phyloP scores from a whole-genome alignment of 805 yeast genomes.

The Saccharomycopsis fodiens region DNA sequence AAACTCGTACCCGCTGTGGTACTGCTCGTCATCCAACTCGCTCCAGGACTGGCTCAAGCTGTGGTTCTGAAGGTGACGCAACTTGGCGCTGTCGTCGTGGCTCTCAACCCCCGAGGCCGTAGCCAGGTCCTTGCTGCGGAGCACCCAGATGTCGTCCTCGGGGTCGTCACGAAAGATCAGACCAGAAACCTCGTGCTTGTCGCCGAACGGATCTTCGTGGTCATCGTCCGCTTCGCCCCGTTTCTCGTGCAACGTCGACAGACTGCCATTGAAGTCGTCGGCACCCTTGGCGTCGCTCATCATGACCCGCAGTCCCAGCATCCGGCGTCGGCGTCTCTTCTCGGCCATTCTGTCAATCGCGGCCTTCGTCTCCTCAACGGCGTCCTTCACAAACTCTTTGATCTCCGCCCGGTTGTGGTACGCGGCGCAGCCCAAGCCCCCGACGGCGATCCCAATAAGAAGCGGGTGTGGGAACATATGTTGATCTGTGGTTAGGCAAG shows the following conservation, averaged over 20 bases:
- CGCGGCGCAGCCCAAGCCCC: constrained; percentile 24
- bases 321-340: constrained; percentile 18
- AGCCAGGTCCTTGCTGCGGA: neutral
- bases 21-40: constrained; percentile 4
- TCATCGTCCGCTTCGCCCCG: neutral
- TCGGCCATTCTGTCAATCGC: constrained; percentile 16
- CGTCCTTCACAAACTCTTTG: constrained; percentile 24
- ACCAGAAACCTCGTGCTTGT: neutral
- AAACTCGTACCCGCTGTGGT: neutral
- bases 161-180: constrained; percentile 6
- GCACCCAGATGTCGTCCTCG: constrained; percentile 2
- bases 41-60: constrained; percentile 7
- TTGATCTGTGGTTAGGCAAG: too few species aligned
- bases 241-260: neutral
- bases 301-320: neutral
- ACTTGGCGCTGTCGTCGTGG: neutral
- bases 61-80: neutral
- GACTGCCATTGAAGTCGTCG: neutral
- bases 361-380: constrained; percentile 19
- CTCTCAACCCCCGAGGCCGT: neutral
- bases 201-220: neutral
- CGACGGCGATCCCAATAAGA: constrained; percentile 24
- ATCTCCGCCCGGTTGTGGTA: constrained; percentile 25
- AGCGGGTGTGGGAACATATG: constrained; percentile 20
- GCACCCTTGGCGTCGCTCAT: neutral